Percentiles rank a stretch among this genome's conserved stretches.
These are phyloP conservation scores for Lichtheimia ornata DNA, from an alignment of 371 early-diverging fungal species.

Conservation along the genomic window DNA sequence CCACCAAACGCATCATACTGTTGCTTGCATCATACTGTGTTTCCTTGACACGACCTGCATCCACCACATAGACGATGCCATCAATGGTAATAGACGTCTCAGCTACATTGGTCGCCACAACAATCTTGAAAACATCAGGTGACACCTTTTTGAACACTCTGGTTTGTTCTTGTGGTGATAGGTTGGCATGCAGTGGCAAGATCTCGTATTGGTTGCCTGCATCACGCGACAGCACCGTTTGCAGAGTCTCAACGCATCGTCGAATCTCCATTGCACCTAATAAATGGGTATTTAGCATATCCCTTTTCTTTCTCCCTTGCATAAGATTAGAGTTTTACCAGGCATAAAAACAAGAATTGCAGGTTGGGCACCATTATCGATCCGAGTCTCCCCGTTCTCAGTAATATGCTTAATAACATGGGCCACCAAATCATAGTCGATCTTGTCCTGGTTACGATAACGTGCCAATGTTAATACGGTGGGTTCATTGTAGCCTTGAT, in stretches of 20 bases:
- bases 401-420: conserved; percentile 63
- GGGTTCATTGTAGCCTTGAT: conserved; percentile 46
- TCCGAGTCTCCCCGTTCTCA: conserved; percentile 38
- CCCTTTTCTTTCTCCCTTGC: background rate
- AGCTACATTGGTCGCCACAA: conserved; percentile 94
- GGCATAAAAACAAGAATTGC: conserved; percentile 79
- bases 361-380: conserved; percentile 38
- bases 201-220: conserved; percentile 33
- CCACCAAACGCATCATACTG: conserved; percentile 58
- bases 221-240: conserved; percentile 20
- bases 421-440: conserved; percentile 71
- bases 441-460: conserved; percentile 54
- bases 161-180: conserved; percentile 72
- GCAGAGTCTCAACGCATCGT: conserved; percentile 62
- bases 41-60: conserved; percentile 88
- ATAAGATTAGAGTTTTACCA: conserved; percentile 30
- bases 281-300: conserved; percentile 4
- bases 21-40: conserved; percentile 63
- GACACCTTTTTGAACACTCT: conserved; percentile 65
- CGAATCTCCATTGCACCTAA: conserved; percentile 76
- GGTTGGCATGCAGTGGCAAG: conserved; percentile 74
- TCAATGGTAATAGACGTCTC: conserved; percentile 94
- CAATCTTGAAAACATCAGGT: conserved; percentile 76
- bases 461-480: conserved; percentile 46
- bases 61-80: conserved; percentile 92